These are phyloP conservation scores for Metschnikowia anglica DNA, from an alignment of 805 yeast genomes.

Conservation along the genomic window DNA sequence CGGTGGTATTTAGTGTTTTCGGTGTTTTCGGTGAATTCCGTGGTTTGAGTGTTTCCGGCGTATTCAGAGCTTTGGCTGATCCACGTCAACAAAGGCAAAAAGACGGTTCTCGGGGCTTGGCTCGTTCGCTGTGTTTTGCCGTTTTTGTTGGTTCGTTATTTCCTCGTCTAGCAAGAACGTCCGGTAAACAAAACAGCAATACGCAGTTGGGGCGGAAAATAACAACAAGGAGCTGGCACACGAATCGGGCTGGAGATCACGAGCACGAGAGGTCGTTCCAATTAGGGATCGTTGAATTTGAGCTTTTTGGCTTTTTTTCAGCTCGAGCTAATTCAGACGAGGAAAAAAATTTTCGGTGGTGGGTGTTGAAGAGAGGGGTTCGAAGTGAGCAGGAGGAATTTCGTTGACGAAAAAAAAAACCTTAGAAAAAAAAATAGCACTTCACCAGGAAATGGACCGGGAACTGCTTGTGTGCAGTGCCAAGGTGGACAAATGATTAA, in stretches of 20 bases:
- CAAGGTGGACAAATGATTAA: neutral
- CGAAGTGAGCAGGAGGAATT: conserved; percentile 9
- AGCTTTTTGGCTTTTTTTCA: neutral
- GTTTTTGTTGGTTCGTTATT: neutral
- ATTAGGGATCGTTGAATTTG: neutral
- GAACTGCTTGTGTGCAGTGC: conserved; percentile 4
- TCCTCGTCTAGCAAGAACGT: neutral
- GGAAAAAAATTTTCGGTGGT: neutral
- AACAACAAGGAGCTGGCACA: conserved; percentile 2
- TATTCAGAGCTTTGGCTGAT: neutral
- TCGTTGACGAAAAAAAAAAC: conserved; percentile 11
- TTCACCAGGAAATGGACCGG: conserved; percentile 5
- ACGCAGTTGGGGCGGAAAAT: conserved; percentile 1
- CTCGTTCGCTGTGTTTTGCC: neutral
- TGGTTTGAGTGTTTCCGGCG: neutral
- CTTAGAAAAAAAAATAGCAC: conserved; percentile 4
- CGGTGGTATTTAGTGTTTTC: too few relatives aligned
- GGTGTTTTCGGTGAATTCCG: neutral
- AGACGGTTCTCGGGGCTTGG: too few relatives aligned
- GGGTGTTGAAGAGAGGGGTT: conserved; percentile 8
- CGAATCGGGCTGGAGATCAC: neutral
- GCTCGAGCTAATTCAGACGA: neutral
- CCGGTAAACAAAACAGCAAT: neutral
- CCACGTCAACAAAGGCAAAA: too few relatives aligned
- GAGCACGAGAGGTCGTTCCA: conserved; percentile 1